Percentiles rank a stretch among this genome's conserved stretches.
phyloP scores from a whole-genome alignment of 2,329 filamentous ascomycete species.

The Herpomyces periplanetae region DNA sequence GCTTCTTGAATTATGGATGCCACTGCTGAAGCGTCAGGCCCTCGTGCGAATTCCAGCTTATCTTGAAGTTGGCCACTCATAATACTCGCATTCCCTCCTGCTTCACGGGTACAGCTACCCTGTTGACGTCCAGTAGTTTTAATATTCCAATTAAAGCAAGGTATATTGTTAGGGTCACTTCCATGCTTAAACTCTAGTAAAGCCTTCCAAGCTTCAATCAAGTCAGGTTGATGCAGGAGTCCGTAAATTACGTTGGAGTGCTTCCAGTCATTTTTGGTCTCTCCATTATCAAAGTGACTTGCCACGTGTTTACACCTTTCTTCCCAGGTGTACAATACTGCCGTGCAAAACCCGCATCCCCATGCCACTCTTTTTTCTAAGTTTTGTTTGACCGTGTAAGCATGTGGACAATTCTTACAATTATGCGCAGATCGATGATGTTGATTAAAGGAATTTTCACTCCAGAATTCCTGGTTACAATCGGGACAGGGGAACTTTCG shows the following conservation, averaged over 20 bases:
- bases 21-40: too few species aligned
- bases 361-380: constrained; percentile 22
- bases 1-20: too few species aligned
- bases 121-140: constrained; percentile 21
- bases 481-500: constrained; percentile 25
- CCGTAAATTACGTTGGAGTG: constrained; percentile 26
- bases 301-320: constrained; percentile 26
- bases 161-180: constrained; percentile 12
- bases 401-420: constrained; percentile 22
- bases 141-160: constrained; percentile 16
- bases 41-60: too few species aligned
- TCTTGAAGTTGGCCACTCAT: too few species aligned
- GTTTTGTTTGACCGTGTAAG: constrained; percentile 20
- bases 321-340: constrained; percentile 19
- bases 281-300: constrained; percentile 20
- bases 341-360: constrained; percentile 26
- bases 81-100: too few species aligned
- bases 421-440: constrained; percentile 23
- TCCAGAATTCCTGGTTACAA: constrained; percentile 26
- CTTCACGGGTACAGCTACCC: too few species aligned
- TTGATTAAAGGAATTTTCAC: constrained; percentile 24
- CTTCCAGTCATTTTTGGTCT: constrained; percentile 23
- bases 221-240: constrained; percentile 21
- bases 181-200: constrained; percentile 14
- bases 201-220: constrained; percentile 19